phyloP scores from a whole-genome alignment of 495 filamentous ascomycete genomes.

The Tuber microsphaerosporum region DNA sequence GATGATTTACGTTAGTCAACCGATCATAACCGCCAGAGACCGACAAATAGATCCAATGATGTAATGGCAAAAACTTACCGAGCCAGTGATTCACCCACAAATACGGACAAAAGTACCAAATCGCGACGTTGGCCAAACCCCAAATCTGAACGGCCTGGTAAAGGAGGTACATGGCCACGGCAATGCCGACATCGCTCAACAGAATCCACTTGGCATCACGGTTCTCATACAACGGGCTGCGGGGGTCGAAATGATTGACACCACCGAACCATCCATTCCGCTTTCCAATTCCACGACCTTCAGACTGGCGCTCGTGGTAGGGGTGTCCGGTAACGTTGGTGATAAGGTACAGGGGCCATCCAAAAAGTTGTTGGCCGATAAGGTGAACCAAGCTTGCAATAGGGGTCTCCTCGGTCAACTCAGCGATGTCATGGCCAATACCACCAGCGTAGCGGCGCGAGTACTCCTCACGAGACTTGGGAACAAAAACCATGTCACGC shows the following conservation, averaged over 20 bases:
- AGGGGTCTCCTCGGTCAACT: conserved; percentile 91
- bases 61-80: conserved; percentile 49
- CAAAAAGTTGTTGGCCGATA: conserved; percentile 75
- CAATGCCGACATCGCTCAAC: conserved; percentile 74
- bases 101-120: conserved; percentile 94
- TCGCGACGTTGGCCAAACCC: conserved; percentile 74
- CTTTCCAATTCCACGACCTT: conserved; percentile 84
- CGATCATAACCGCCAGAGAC: neutral
- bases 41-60: neutral
- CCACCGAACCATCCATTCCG: conserved; percentile 67
- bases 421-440: conserved; percentile 71
- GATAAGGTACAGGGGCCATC: conserved; percentile 80
- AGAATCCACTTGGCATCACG: conserved; percentile 77
- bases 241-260: conserved; percentile 91
- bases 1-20: conserved; percentile 5
- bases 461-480: conserved; percentile 70
- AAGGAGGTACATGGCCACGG: conserved; percentile 51
- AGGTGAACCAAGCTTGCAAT: conserved; percentile 67
- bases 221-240: conserved; percentile 82
- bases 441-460: conserved; percentile 50
- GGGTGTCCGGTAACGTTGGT: conserved; percentile 93
- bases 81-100: conserved; percentile 99
- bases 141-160: conserved; percentile 61
- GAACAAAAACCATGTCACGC: conserved; percentile 96
- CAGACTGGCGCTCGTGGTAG: conserved; percentile 72